A percentile compares a stretch with the other conserved stretches of the same genome.
phyloP scores from a whole-genome alignment of 225 moss, liverwort and hornwort species.

The Lunularia cruciata region DNA sequence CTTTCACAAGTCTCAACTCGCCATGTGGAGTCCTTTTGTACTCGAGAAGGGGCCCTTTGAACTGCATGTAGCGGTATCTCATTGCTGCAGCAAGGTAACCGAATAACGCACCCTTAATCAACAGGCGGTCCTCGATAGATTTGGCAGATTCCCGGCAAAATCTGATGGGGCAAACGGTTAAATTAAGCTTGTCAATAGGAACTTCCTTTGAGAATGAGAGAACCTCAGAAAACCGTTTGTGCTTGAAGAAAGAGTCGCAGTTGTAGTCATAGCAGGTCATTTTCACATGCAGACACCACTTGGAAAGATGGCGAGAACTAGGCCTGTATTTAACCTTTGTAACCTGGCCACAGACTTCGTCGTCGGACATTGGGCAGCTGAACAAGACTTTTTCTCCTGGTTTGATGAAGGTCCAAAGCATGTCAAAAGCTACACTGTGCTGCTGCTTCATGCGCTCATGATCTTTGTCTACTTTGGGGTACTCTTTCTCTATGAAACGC shows the following conservation, averaged over 20 bases:
- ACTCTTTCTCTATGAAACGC: slow-evolving; percentile 1
- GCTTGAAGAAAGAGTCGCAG: slow-evolving; percentile 35
- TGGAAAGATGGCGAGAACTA: too few species aligned
- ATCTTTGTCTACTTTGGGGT: not conserved
- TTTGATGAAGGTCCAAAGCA: slow-evolving; percentile 13
- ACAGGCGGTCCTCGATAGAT: slow-evolving; percentile 7
- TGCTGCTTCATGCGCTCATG: slow-evolving; percentile 1
- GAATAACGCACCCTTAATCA: slow-evolving; percentile 20
- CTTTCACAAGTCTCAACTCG: slow-evolving; percentile 33
- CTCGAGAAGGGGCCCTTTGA: slow-evolving; percentile 15
- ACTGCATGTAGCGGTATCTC: slow-evolving; percentile 27
- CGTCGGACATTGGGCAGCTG: too few species aligned
- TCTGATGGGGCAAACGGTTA: slow-evolving; percentile 23
- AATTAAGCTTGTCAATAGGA: not conserved
- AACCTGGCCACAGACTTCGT: too few species aligned
- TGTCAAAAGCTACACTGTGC: not conserved
- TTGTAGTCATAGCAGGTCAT: slow-evolving; percentile 43
- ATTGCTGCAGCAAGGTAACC: not conserved
- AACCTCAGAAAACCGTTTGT: not conserved
- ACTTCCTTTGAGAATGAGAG: not conserved
- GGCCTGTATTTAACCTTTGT: too few species aligned
- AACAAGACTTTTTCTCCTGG: slow-evolving; percentile 4
- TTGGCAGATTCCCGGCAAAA: not conserved
- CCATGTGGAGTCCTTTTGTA: not conserved
- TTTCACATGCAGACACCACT: too few species aligned